Base-by-base conservation (phyloP, 352 stramenopile genomes). In the Blastocystis sp. region DNA sequence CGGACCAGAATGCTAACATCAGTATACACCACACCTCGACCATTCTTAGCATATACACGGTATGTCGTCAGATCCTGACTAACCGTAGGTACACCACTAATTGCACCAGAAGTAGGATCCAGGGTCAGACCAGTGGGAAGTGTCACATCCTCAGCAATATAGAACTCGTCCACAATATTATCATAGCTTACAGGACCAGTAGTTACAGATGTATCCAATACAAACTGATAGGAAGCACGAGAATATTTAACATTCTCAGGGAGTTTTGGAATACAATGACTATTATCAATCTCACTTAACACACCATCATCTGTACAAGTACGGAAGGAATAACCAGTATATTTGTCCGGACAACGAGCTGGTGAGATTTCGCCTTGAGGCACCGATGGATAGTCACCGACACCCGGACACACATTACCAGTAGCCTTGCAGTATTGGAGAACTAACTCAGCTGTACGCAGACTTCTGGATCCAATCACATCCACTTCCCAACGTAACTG, bases 91-190 rank as follows among this genome's bases (percentile, higher is more conserved):
- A n/a, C 48, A 64, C 73, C 73, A 17, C 53, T 54, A 57, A 84
- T 84, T 19, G 44, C 53, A 37, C 73, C 73, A 7, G 73, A 68
- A 3, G 35, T 42, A 35, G 73, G 4, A 44, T 84, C 42, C 5
- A 69, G n/a, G 19, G 51, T 44, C 22, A 84, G 51, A 19, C 73
- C 73, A 54, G 40, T 51, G 6, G 73, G 73, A 19, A 84, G 73
- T 19, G 19, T 17, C 48, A 51, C 48, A 35, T 48, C 33, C n/a
- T 79, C 44, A 53, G 57, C 68, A 3, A 60, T 7, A 35, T n/a
- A 60, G 68, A 79, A 79, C 40, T 58, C 44, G 68, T 24, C 19
- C 24, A 79, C 51, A 27, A 79, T 24, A 53, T 79, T 79, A 53
- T 58, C n/a, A 53, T 79, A 79, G 13, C 13, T 24, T 6, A 48